Conservation (phyloP, 345 rosid genomes). For the Corchorus capsularis region DNA sequence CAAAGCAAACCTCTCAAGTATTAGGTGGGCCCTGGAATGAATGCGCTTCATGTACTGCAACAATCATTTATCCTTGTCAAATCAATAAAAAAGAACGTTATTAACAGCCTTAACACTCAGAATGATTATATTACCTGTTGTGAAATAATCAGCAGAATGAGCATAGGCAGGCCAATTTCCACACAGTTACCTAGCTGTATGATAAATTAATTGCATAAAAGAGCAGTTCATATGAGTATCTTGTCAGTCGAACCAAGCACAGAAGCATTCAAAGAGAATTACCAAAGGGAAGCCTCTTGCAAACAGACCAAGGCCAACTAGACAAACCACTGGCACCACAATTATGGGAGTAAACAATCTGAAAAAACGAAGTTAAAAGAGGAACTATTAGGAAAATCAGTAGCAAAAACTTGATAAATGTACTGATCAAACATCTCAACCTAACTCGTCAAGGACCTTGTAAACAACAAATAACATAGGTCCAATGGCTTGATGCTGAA, state of each 20-base stretch:
- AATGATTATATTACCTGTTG: conserved; percentile 62
- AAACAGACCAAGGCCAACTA: conserved; percentile 85
- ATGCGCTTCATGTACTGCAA: conserved; percentile 66
- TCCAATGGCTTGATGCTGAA: conserved; percentile 1
- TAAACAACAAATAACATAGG: background rate
- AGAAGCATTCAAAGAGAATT: conserved; percentile 26
- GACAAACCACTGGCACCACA: conserved; percentile 71
- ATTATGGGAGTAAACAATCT: conserved; percentile 77
- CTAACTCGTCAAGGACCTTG: background rate
- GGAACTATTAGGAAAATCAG: conserved; percentile 10
- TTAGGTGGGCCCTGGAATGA: conserved; percentile 27
- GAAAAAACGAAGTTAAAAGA: background rate
- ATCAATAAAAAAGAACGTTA: background rate
- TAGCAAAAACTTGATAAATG: background rate
- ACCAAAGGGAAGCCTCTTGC: conserved; percentile 92
- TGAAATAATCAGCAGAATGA: conserved; percentile 63
- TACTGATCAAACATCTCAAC: background rate
- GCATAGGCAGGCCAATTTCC: conserved; percentile 95
- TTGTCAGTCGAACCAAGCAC: background rate
- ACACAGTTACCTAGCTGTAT: conserved; percentile 88
- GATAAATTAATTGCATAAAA: conserved; percentile 19
- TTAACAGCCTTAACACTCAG: background rate
- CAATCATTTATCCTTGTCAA: conserved; percentile 18
- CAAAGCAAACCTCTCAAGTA: conserved; percentile 85
- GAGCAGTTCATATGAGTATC: background rate